Evolutionary conservation across 2,329 filamentous ascomycete genomes (phyloP), one percentile per base, ranked within the genome.

Genomic region (Moelleriella libera): DNA sequence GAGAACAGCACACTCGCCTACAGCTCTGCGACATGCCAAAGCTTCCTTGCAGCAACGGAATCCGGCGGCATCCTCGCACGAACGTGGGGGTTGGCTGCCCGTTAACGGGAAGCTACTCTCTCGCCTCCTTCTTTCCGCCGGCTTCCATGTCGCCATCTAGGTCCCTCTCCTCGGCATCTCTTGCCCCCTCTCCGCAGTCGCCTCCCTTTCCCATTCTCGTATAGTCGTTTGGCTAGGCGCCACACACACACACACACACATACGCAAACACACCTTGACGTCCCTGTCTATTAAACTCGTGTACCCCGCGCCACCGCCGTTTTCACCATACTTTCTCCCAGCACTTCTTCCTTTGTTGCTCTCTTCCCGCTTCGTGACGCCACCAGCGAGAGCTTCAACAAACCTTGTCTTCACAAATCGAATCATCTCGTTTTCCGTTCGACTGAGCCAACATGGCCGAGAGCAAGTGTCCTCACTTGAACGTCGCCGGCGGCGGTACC

Each of bases 401-500:
- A 21, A 21, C 21, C 3, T 3, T 2, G 12, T 39, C 12, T 39
- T 39, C 34, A 39, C 40, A 7, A n/a, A 21, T n/a, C 7, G 11
- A 41, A 41, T n/a, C 10, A 12, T 41, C 14, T 14, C 40, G 14
- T 28, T 30, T 29, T 10, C 8, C 28, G 6, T 21, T 30, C 6
- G n/a, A 43, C 21, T 21, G 21, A 43, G 44, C 32, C 30, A 47
- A 29, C 32, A 60, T 59, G 56, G 50, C 54, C 14, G 57, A 59
- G 44, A 50, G 46, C 51, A 60, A 65, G 57, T 67, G 64, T 44
- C 63, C 51, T 52, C 50, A 48, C 44, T 45, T 59, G 57, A 72
- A 72, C 50, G 63, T 66, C 41, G 72, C 65, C 49, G 82, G 82
- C 54, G 76, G 76, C 56, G 85, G 84, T 57, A 84, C 81, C 56